A percentile compares a stretch with the other conserved stretches of the same genome.
Conservation (phyloP, 768 basidiomycete species). For the Chiua virens region DNA sequence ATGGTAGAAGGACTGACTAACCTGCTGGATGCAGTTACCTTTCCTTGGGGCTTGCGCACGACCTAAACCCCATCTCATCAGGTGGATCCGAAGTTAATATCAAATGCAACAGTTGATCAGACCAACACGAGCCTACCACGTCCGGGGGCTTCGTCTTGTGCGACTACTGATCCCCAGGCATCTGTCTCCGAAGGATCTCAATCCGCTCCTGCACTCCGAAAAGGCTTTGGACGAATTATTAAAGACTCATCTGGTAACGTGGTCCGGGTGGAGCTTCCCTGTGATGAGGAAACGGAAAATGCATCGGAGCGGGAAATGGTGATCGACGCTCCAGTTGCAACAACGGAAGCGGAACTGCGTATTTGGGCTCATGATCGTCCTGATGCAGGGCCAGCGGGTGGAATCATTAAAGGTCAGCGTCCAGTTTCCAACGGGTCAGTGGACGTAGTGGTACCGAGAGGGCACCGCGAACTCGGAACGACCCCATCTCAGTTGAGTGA, state of each 20-base stretch:
- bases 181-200: slow-evolving; percentile 12
- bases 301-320: slow-evolving; percentile 28
- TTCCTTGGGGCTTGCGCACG: slow-evolving; percentile 69
- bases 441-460: background rate
- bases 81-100: slow-evolving; percentile 62
- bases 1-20: background rate
- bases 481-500: background rate
- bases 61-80: slow-evolving; percentile 63
- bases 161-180: background rate
- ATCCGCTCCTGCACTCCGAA: slow-evolving; percentile 40
- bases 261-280: slow-evolving; percentile 63
- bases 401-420: slow-evolving; percentile 36
- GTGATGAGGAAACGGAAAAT: slow-evolving; percentile 41
- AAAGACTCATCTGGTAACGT: slow-evolving; percentile 79
- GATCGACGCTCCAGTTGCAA: slow-evolving; percentile 39
- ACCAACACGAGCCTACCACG: background rate
- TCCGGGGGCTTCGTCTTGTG: background rate
- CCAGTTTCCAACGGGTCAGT: background rate
- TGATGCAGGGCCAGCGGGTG: background rate
- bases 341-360: slow-evolving; percentile 15
- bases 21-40: slow-evolving; percentile 55
- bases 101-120: background rate
- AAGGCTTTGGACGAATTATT: slow-evolving; percentile 78
- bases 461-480: slow-evolving; percentile 1
- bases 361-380: slow-evolving; percentile 16